A percentile compares a stretch with the other conserved stretches of the same genome.
Conservation (phyloP, 225 moss, liverwort and hornwort species). For the Takakia lepidozioides region DNA sequence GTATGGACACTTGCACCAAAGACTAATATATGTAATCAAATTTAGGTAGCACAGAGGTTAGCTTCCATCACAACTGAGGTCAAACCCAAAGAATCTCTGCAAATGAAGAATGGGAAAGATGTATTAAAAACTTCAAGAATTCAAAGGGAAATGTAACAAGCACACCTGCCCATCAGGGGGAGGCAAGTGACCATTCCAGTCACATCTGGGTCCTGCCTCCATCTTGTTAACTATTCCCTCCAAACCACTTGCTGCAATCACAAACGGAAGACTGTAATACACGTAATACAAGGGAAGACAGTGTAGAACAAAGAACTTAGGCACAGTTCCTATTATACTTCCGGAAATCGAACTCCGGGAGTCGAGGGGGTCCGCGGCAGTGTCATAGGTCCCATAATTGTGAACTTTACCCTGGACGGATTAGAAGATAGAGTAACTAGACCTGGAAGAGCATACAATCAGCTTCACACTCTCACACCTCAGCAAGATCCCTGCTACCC, state of each 20-base stretch:
- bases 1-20: background rate
- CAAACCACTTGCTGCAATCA: slow-evolving; percentile 56
- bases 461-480: too few relatives aligned
- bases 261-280: too few relatives aligned
- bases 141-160: background rate
- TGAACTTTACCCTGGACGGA: background rate
- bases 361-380: too few relatives aligned
- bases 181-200: slow-evolving; percentile 72
- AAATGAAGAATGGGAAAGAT: slow-evolving; percentile 1
- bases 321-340: too few relatives aligned
- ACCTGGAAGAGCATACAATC: too few relatives aligned
- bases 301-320: too few relatives aligned
- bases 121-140: background rate
- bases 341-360: too few relatives aligned
- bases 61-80: background rate
- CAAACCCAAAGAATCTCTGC: background rate
- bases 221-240: slow-evolving; percentile 35
- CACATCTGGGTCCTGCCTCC: slow-evolving; percentile 51
- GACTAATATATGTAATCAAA: background rate
- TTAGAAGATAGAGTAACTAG: too few relatives aligned
- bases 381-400: background rate
- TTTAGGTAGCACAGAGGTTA: background rate
- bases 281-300: too few relatives aligned
- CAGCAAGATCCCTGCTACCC: too few relatives aligned
- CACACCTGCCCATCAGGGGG: slow-evolving; percentile 37